Base-by-base conservation (phyloP, 345 rosid species). In the Populus simonii region DNA sequence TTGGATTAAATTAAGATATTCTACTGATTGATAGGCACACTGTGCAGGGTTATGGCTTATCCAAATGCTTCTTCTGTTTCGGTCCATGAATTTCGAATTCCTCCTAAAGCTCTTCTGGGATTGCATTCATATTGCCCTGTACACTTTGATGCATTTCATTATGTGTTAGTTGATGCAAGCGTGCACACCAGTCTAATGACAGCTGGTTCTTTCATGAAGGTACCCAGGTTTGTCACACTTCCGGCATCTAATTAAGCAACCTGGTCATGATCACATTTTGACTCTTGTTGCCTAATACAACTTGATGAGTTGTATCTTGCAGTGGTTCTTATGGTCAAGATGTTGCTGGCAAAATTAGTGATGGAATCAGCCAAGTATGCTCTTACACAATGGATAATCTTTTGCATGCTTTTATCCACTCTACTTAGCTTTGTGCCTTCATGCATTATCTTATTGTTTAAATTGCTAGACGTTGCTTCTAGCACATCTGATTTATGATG, bases 111-210 rank as follows among this genome's bases (percentile, higher is more conserved):
- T 77, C 97, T 96, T 79, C 80, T 89, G 23, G 98, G 98, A 76
- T 80, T 93, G 89, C 98, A 93, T 87, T 92, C 97, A 27, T 96
- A 93, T 79, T 93, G 94, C 84, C 98, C 97, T 73, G 91, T 96
- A 73, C 90, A 93, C 83, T 93, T 93, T 83, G 99, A 93, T 85
- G 81, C 89, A 55, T 87, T 91, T 80, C 98, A 93, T 85, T 86
- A 93, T 20, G 97, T 90, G 80, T 92, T 93, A 59, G 86, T 96
- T 29, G 98, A 96, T 82, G 88, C 88, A 78, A 89, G 89, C 73
- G 89, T 93, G 79, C 99, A 96, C 80, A 86, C 89, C 72, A 85
- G 87, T 85, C 86, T 92, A 31, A 78, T 90, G 73, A 91, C 87
- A 87, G 82, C 92, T 84, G 88, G 86, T 84, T 85, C 91, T 72